phyloP scores from a whole-genome alignment of 2,329 filamentous ascomycete genomes.

The Achaetomium macrosporum region DNA sequence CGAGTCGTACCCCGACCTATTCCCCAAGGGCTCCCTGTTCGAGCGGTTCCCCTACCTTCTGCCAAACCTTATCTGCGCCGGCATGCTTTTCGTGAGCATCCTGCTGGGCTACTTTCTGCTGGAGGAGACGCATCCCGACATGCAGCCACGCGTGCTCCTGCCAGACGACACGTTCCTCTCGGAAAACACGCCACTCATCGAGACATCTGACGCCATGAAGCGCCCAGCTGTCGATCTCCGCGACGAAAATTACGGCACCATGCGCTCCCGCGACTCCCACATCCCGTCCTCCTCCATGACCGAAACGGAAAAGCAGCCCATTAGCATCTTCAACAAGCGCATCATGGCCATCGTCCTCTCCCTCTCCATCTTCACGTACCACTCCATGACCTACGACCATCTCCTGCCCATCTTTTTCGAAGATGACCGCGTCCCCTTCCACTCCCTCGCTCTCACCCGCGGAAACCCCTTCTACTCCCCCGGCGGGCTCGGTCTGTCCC shows the following conservation, averaged over 20 bases:
- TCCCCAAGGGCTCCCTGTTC: conserved; percentile 65
- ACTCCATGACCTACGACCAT: conserved; percentile 93
- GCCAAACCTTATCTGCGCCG: conserved; percentile 79
- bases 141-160: conserved; percentile 51
- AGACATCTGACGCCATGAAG: conserved; percentile 68
- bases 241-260: conserved; percentile 74
- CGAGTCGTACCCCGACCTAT: conserved; percentile 63
- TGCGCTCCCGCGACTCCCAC: conserved; percentile 37
- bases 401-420: conserved; percentile 90
- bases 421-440: conserved; percentile 53
- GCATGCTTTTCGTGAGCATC: conserved; percentile 71
- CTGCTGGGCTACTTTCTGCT: conserved; percentile 73
- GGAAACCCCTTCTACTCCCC: conserved; percentile 48
- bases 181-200: conserved; percentile 68
- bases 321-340: conserved; percentile 48
- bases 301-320: conserved; percentile 27
- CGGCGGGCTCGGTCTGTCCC: conserved; percentile 57
- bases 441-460: conserved; percentile 26
- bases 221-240: conserved; percentile 67
- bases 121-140: conserved; percentile 83
- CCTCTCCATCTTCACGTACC: conserved; percentile 85
- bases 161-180: conserved; percentile 47
- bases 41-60: conserved; percentile 78
- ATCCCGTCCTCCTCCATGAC: conserved; percentile 37
- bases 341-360: conserved; percentile 75